Evolutionary conservation across 2,329 filamentous ascomycete species (phyloP).

Genomic region (Exophiala viscosa): DNA sequence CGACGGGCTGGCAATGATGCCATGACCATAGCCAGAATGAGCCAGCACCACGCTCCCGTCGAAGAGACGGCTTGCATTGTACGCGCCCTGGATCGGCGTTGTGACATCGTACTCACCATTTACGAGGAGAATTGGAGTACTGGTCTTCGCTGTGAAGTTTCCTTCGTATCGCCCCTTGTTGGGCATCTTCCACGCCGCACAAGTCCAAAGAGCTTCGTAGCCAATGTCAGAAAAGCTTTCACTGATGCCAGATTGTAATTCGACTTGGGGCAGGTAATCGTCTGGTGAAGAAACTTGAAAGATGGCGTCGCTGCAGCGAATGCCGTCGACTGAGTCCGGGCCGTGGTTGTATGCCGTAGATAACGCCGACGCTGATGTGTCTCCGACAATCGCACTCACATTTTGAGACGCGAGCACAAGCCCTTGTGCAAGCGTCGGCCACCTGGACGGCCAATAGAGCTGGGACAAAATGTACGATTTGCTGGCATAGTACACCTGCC

Average conservation of each 20-base stretch:
- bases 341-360: background rate
- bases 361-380: background rate
- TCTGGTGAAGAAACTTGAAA: conserved; percentile 4
- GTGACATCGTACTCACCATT: conserved; percentile 28
- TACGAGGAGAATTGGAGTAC: conserved; percentile 28
- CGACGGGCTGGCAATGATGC: conserved; percentile 31
- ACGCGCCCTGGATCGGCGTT: conserved; percentile 27
- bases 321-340: conserved; percentile 7
- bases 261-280: conserved; percentile 1
- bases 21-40: conserved; percentile 22
- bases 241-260: background rate
- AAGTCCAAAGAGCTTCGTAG: conserved; percentile 15
- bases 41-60: conserved; percentile 29
- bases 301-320: conserved; percentile 13
- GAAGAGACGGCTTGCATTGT: conserved; percentile 27
- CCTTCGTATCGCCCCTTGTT: conserved; percentile 27
- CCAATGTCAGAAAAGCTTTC: conserved; percentile 9
- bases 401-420: background rate
- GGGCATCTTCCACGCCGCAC: conserved; percentile 26
- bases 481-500: background rate
- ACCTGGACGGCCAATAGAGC: conserved; percentile 8
- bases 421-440: conserved; percentile 4
- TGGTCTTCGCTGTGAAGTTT: conserved; percentile 26
- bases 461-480: background rate
- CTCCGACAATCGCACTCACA: background rate